Evolutionary conservation across 2,329 filamentous ascomycete genomes (phyloP).

Genomic region (Hypoxylon sp.): DNA sequence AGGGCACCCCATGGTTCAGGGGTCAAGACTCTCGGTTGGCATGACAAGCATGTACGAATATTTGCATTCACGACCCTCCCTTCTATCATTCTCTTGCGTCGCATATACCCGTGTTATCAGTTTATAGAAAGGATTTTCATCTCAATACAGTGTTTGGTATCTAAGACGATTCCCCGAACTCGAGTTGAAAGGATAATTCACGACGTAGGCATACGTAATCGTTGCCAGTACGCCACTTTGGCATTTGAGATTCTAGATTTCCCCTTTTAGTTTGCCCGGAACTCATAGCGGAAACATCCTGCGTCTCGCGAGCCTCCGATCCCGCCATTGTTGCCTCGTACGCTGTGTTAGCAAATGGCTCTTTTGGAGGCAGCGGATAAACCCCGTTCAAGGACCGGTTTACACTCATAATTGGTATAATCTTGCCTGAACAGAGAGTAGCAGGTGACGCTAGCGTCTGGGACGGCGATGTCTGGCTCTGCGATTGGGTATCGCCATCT

Average conservation of each 20-base stretch:
- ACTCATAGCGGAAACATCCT: background rate
- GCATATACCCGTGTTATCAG: slow-evolving; percentile 39
- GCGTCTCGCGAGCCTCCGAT: background rate
- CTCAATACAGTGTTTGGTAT: slow-evolving; percentile 7
- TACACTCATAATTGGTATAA: background rate
- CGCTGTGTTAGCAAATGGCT: background rate
- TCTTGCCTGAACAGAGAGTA: background rate
- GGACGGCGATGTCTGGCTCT: background rate
- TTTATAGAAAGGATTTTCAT: slow-evolving; percentile 28
- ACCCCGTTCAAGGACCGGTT: background rate
- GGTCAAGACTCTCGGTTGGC: slow-evolving; percentile 21
- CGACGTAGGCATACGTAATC: too few relatives aligned
- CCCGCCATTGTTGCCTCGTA: background rate
- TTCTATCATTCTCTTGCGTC: slow-evolving; percentile 32
- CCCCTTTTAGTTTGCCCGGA: background rate
- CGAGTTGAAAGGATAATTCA: too few relatives aligned
- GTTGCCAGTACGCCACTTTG: background rate
- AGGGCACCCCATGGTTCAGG: slow-evolving; percentile 13
- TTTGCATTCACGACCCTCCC: slow-evolving; percentile 37
- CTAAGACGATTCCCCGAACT: background rate
- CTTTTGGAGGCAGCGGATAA: background rate
- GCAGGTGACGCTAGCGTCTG: background rate
- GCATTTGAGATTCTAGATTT: background rate
- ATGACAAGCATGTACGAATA: slow-evolving; percentile 37
- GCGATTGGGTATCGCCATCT: background rate